Conservation (phyloP, 2,329 filamentous ascomycete genomes). For the Alternaria gansuensis region DNA sequence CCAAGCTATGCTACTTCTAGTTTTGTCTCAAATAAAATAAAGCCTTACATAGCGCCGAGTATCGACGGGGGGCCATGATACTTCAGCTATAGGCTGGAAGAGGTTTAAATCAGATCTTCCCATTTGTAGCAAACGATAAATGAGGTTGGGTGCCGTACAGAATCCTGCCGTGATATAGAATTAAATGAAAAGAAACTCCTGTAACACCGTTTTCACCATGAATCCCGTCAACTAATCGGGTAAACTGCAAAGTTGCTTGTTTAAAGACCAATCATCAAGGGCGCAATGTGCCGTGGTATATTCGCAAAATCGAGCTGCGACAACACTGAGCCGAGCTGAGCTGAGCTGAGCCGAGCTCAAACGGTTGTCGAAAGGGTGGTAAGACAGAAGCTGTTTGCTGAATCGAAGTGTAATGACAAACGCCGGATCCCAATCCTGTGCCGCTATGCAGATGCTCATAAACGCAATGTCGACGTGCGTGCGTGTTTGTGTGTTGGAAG, state of each 20-base stretch:
- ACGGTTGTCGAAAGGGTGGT: slow-evolving; percentile 24
- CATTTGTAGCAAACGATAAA: neutral
- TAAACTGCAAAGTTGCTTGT: slow-evolving; percentile 5
- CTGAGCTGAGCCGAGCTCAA: slow-evolving; percentile 6
- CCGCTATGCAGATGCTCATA: slow-evolving; percentile 52
- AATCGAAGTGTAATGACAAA: slow-evolving; percentile 41
- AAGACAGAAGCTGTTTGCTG: slow-evolving; percentile 38
- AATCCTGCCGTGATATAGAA: slow-evolving; percentile 10
- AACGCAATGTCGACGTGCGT: slow-evolving; percentile 38
- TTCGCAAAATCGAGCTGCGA: slow-evolving; percentile 17
- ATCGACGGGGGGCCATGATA: slow-evolving; percentile 8
- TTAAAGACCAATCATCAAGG: slow-evolving; percentile 7
- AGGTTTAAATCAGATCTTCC: neutral
- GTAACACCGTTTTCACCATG: slow-evolving; percentile 11
- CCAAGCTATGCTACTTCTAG: slow-evolving; percentile 8
- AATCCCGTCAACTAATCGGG: neutral
- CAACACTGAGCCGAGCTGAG: slow-evolving; percentile 11
- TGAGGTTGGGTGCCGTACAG: neutral
- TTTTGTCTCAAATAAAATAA: slow-evolving; percentile 8
- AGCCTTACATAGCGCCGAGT: slow-evolving; percentile 15
- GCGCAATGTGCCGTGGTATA: slow-evolving; percentile 21
- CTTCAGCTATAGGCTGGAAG: slow-evolving; percentile 13
- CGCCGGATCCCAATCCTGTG: slow-evolving; percentile 39
- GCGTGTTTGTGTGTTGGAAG: slow-evolving; percentile 29
- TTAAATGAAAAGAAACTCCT: slow-evolving; percentile 8